Conservation (phyloP, 768 basidiomycete species). For the Panus rudis region DNA sequence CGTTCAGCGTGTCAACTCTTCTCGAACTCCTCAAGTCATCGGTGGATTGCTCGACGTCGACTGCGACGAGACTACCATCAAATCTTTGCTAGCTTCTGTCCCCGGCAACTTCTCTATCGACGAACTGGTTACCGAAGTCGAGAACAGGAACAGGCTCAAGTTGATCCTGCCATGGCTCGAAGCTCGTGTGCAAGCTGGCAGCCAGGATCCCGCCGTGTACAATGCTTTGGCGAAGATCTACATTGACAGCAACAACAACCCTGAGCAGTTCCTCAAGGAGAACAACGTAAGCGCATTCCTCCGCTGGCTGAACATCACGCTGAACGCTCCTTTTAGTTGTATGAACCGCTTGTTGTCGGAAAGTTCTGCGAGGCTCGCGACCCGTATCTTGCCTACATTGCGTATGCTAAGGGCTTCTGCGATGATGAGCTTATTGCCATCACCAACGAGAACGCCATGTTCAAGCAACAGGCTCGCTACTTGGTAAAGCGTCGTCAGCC, state of each 20-base stretch:
- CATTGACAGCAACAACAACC: constrained; percentile 98
- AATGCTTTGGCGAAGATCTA: constrained; percentile 98
- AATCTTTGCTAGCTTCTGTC: constrained; percentile 87
- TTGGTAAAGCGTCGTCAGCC: constrained; percentile 92
- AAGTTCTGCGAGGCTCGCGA: constrained; percentile 99
- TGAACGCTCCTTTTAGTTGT: constrained; percentile 47
- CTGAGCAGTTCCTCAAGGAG: constrained; percentile 95
- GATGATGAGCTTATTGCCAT: constrained; percentile 96
- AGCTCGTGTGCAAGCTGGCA: constrained; percentile 86
- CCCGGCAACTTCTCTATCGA: constrained; percentile 97
- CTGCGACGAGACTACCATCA: constrained; percentile 94
- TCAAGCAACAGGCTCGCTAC: constrained; percentile 98
- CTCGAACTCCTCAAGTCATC: constrained; percentile 93
- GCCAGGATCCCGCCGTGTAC: constrained; percentile 89
- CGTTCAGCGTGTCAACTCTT: constrained; percentile 96
- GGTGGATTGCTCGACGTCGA: constrained; percentile 97
- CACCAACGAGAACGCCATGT: constrained; percentile 99
- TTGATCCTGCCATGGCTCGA: constrained; percentile 97
- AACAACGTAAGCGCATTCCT: constrained; percentile 69
- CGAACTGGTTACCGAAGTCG: constrained; percentile 95
- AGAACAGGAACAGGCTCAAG: constrained; percentile 92
- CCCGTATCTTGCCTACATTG: constrained; percentile 97
- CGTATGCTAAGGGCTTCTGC: constrained; percentile 98
- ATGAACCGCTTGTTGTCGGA: constrained; percentile 94
- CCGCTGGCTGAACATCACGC: background rate